Percentiles rank a stretch among this genome's conserved stretches.
Conservation (phyloP, 257 asterid species). For the Ophiorrhiza pumila region DNA sequence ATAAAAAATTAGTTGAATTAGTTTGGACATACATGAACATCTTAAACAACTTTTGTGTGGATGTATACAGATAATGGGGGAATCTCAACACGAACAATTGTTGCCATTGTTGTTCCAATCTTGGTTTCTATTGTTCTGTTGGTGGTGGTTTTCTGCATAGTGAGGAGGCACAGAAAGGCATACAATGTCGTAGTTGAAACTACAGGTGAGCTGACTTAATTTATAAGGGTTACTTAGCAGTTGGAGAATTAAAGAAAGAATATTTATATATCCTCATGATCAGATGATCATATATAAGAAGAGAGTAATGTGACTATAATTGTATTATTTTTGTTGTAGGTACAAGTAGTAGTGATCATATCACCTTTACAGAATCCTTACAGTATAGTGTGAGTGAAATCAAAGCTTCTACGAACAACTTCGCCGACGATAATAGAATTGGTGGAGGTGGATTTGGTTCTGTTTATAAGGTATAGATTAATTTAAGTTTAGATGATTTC, state of each 20-base stretch:
- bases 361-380: background rate
- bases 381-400: slow-evolving; percentile 8
- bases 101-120: slow-evolving; percentile 14
- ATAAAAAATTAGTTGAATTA: too few species aligned
- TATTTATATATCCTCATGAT: too few species aligned
- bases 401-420: slow-evolving; percentile 24
- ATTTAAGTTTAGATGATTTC: background rate
- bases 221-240: background rate
- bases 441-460: slow-evolving; percentile 26
- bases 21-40: too few species aligned
- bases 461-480: slow-evolving; percentile 31
- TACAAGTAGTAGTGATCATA: background rate
- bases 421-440: slow-evolving; percentile 9
- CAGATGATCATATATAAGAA: too few species aligned
- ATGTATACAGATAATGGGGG: slow-evolving; percentile 13
- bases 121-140: background rate
- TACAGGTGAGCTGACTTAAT: slow-evolving; percentile 12
- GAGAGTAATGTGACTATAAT: background rate
- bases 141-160: background rate
- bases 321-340: background rate
- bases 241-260: too few species aligned
- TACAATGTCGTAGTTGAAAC: background rate
- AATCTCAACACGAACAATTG: slow-evolving; percentile 2
- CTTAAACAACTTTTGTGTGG: background rate
- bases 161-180: background rate